Evolutionary conservation across 495 filamentous ascomycete species (phyloP).

Genomic region (Tuber borchii): DNA sequence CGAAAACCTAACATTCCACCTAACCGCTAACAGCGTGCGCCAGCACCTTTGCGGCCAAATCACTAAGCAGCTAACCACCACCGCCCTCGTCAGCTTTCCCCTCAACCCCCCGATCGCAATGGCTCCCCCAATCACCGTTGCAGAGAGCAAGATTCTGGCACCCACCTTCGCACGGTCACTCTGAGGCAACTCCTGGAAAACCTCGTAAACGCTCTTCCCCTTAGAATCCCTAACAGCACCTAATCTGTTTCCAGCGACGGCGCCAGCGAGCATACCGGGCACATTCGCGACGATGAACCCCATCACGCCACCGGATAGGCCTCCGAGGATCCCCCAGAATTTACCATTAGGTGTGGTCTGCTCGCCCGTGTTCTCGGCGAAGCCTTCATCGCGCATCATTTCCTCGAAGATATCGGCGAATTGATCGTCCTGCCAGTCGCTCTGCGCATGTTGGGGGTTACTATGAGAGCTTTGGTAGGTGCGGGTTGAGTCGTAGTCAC

Average conservation of each 20-base stretch:
- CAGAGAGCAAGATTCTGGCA: constrained; percentile 17
- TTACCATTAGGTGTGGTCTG: constrained; percentile 51
- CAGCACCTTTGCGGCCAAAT: constrained; percentile 38
- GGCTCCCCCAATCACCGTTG: constrained; percentile 18
- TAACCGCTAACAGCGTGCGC: constrained; percentile 38
- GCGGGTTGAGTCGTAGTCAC: constrained; percentile 78
- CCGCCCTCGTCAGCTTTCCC: constrained; percentile 25
- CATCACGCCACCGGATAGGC: constrained; percentile 78
- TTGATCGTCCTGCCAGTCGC: constrained; percentile 56
- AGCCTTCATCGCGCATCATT: constrained; percentile 90
- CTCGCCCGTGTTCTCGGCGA: constrained; percentile 56
- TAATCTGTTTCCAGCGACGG: constrained; percentile 83
- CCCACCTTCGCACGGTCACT: constrained; percentile 66
- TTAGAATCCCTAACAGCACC: constrained; percentile 81
- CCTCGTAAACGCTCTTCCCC: constrained; percentile 91
- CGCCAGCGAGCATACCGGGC: constrained; percentile 80
- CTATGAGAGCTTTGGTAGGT: constrained; percentile 44
- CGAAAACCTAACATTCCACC: neutral
- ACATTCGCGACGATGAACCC: constrained; percentile 93
- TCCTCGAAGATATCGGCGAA: constrained; percentile 93
- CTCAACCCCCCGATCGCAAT: constrained; percentile 26
- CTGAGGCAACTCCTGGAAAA: constrained; percentile 79
- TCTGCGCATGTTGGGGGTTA: constrained; percentile 35
- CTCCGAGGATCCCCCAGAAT: constrained; percentile 83
- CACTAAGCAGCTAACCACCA: constrained; percentile 34